Conservation (phyloP, 2,329 filamentous ascomycete genomes). For the Mycosphaerelloides madeirae region DNA sequence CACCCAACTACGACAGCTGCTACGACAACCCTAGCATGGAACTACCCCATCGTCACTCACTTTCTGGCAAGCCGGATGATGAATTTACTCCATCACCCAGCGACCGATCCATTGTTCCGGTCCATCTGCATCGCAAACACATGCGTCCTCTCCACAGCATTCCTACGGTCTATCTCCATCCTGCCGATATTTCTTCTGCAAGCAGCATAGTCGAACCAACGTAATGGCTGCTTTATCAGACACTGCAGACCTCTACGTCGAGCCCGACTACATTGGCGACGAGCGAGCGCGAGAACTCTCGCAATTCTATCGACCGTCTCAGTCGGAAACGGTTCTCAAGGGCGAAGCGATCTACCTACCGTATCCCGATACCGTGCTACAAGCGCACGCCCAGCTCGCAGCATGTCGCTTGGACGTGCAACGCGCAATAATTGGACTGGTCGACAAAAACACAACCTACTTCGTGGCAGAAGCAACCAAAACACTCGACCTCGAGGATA, state of each 20-base stretch:
- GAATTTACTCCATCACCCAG: too few relatives aligned
- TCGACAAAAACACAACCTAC: constrained; percentile 46
- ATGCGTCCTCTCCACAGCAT: too few relatives aligned
- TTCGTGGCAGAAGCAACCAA: constrained; percentile 51
- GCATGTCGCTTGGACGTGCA: constrained; percentile 45
- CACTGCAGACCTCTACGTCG: constrained; percentile 12
- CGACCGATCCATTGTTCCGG: too few relatives aligned
- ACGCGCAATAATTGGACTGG: constrained; percentile 49
- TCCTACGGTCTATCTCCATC: too few relatives aligned
- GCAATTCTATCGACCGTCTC: constrained; percentile 24
- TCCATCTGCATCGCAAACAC: too few relatives aligned
- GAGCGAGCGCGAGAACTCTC: constrained; percentile 24
- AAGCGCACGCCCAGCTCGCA: constrained; percentile 47
- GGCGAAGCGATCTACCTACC: constrained; percentile 15
- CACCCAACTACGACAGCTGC: too few relatives aligned
- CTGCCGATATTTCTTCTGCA: too few relatives aligned
- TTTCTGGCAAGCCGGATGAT: too few relatives aligned
- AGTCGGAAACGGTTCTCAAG: constrained; percentile 13
- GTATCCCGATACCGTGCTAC: constrained; percentile 38
- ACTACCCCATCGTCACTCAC: too few relatives aligned
- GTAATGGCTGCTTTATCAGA: constrained; percentile 12
- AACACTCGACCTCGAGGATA: constrained; percentile 37
- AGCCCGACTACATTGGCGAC: constrained; percentile 21
- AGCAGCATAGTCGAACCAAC: too few relatives aligned
- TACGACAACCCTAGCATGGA: too few relatives aligned